phyloP scores from a whole-genome alignment of 2,329 filamentous ascomycete species.

The Chaetomium sp. region DNA sequence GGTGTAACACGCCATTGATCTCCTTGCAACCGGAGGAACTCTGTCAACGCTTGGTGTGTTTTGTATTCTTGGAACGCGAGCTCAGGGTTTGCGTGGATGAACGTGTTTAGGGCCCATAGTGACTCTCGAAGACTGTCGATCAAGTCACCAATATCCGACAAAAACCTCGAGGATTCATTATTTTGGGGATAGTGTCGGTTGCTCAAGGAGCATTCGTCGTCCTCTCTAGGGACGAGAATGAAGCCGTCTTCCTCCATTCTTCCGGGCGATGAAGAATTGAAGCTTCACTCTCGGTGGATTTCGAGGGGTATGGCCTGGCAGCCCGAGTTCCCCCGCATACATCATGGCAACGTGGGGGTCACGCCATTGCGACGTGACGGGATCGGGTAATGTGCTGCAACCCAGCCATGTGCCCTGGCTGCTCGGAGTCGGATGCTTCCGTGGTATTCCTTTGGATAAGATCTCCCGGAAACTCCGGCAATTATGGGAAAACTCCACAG shows the following conservation, averaged over 20 bases:
- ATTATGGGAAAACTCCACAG: neutral
- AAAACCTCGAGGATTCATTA: neutral
- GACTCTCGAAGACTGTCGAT: neutral
- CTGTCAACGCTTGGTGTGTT: conserved; percentile 11
- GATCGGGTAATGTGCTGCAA: neutral
- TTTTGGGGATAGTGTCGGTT: neutral
- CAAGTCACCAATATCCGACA: neutral
- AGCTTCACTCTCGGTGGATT: neutral
- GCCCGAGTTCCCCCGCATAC: neutral
- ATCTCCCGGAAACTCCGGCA: conserved; percentile 12
- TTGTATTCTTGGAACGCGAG: conserved; percentile 17
- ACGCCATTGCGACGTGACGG: neutral
- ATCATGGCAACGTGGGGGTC: neutral
- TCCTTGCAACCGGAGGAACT: neutral
- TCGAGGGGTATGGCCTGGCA: neutral
- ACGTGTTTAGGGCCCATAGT: conserved; percentile 13
- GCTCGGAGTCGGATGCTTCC: conserved; percentile 5
- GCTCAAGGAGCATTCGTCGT: neutral
- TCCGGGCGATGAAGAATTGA: neutral
- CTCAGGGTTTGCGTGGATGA: conserved; percentile 16
- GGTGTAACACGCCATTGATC: conserved; percentile 6
- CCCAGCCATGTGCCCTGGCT: neutral
- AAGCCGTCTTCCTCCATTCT: conserved; percentile 14
- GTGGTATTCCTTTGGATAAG: conserved; percentile 11
- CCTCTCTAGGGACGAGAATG: conserved; percentile 1